A percentile compares a stretch with the other conserved stretches of the same genome.
Conservation (phyloP, 148 eudicot species). For the Fagopyrum tataricum region DNA sequence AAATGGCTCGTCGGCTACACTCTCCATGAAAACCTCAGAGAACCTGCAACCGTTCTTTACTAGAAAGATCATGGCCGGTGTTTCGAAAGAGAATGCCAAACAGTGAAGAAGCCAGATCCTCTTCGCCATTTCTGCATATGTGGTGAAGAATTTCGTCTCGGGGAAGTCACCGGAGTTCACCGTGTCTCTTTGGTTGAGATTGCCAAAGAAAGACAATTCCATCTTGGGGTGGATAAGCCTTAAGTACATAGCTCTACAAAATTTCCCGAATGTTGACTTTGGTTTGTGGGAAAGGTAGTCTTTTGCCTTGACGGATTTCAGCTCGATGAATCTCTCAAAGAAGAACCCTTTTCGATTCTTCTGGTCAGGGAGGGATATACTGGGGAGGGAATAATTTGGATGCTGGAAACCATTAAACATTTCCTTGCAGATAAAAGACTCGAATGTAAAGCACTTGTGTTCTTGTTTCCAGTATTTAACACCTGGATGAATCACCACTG, state of each 20-base stretch:
- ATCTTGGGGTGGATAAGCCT: slow-evolving; percentile 67
- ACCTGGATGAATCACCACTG: slow-evolving; percentile 41
- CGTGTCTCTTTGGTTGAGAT: slow-evolving; percentile 45
- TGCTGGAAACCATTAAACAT: slow-evolving; percentile 52
- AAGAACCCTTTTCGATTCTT: slow-evolving; percentile 30
- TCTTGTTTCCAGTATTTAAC: slow-evolving; percentile 25
- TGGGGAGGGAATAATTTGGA: slow-evolving; percentile 32
- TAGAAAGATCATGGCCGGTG: slow-evolving; percentile 54
- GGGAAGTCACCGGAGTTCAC: slow-evolving; percentile 56
- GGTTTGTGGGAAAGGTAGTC: slow-evolving; percentile 67
- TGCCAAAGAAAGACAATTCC: slow-evolving; percentile 72
- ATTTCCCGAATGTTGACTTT: slow-evolving; percentile 61
- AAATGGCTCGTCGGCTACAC: slow-evolving; percentile 70
- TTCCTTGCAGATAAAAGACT: slow-evolving; percentile 43
- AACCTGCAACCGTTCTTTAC: slow-evolving; percentile 47
- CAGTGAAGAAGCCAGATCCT: slow-evolving; percentile 79
- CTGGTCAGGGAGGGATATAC: slow-evolving; percentile 31
- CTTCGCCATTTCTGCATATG: slow-evolving; percentile 69
- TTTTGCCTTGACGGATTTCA: slow-evolving; percentile 50
- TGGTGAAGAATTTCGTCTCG: slow-evolving; percentile 42
- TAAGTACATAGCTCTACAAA: slow-evolving; percentile 60
- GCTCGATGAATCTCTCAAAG: slow-evolving; percentile 57
- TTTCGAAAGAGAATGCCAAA: slow-evolving; percentile 55
- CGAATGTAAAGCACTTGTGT: slow-evolving; percentile 42
- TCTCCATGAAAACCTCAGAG: slow-evolving; percentile 90